Percentiles rank a stretch among this genome's conserved stretches.
Conservation (phyloP, 169 alveolate genomes). For the Perkinsus olseni region DNA sequence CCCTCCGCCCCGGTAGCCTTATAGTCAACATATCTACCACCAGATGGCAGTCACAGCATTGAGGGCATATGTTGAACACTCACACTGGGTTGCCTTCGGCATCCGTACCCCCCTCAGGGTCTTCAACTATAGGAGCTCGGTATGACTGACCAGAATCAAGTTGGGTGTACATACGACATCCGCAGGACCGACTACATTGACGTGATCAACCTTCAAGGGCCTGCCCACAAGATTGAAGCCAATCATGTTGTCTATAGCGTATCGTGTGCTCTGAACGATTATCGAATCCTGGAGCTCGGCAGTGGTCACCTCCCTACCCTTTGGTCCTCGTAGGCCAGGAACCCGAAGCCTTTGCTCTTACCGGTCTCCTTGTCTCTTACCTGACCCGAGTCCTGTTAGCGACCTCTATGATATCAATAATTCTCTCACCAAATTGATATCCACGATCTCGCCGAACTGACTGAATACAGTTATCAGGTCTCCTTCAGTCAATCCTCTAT, state of each 20-base stretch:
- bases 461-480: slow-evolving; percentile 89
- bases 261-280: slow-evolving; percentile 42
- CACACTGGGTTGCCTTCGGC: slow-evolving; percentile 10
- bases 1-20: slow-evolving; percentile 67
- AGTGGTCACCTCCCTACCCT: too few species aligned
- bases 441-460: slow-evolving; percentile 89
- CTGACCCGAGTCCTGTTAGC: not conserved
- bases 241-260: slow-evolving; percentile 93
- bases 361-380: slow-evolving; percentile 25
- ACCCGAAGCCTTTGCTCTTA: slow-evolving; percentile 86
- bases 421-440: slow-evolving; percentile 62
- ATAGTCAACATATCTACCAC: slow-evolving; percentile 37
- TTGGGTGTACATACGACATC: not conserved
- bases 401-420: not conserved
- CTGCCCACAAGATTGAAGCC: slow-evolving; percentile 76
- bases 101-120: slow-evolving; percentile 31
- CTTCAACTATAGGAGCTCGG: not conserved
- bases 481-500: slow-evolving; percentile 89
- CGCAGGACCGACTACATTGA: slow-evolving; percentile 53
- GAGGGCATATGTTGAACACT: not conserved
- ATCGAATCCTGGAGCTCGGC: not conserved
- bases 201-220: slow-evolving; percentile 86
- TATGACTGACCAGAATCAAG: not conserved
- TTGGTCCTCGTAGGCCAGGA: slow-evolving; percentile 88
- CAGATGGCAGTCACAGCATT: slow-evolving; percentile 1